Evolutionary conservation across 768 basidiomycete species (phyloP).

Genomic region (Daedaleopsis nitida): DNA sequence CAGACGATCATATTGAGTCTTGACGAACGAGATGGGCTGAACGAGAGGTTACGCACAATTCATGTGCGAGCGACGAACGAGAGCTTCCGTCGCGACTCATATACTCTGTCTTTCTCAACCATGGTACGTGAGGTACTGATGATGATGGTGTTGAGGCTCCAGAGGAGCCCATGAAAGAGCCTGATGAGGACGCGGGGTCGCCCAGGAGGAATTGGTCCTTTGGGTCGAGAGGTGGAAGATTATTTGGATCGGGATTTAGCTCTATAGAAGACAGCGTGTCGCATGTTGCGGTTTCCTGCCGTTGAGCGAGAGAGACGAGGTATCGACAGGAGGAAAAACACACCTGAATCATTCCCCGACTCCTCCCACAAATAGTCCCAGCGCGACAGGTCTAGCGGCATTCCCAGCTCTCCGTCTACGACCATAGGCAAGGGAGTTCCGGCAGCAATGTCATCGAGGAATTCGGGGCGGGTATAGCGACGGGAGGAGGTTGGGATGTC

Average conservation of each 20-base stretch:
- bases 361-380: constrained; percentile 88
- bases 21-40: background rate
- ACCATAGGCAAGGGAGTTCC: constrained; percentile 92
- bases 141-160: constrained; percentile 48
- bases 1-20: constrained; percentile 1
- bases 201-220: constrained; percentile 76
- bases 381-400: constrained; percentile 88
- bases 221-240: constrained; percentile 65
- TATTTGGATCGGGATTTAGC: constrained; percentile 67
- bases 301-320: background rate
- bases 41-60: constrained; percentile 50
- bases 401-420: constrained; percentile 94
- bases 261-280: constrained; percentile 31
- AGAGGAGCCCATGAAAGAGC: constrained; percentile 41
- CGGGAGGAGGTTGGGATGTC: constrained; percentile 88
- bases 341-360: constrained; percentile 68
- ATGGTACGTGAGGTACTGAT: constrained; percentile 65
- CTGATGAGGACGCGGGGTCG: constrained; percentile 54
- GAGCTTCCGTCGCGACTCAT: constrained; percentile 63
- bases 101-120: constrained; percentile 93
- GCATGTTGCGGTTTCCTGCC: background rate
- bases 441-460: constrained; percentile 76
- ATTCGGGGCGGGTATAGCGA: constrained; percentile 86
- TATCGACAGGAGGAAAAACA: constrained; percentile 18
- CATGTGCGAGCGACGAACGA: constrained; percentile 45